phyloP scores from a whole-genome alignment of 73 alveolate species.

The Paramecium sexaurelia region DNA sequence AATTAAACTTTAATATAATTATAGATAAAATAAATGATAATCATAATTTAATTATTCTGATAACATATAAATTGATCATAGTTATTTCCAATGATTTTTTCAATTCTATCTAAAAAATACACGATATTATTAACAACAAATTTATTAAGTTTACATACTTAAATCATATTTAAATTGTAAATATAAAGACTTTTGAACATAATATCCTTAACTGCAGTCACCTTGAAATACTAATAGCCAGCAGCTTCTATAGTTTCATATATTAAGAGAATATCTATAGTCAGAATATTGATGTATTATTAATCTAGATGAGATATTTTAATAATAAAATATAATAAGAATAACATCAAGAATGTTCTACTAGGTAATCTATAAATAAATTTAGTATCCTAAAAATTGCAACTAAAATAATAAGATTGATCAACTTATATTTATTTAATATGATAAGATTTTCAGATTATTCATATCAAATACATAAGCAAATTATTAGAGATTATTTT shows the following conservation, averaged over 20 bases:
- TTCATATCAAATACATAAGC: too few species aligned
- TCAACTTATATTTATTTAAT: constrained; percentile 7
- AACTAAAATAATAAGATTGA: neutral
- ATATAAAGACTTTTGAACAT: neutral
- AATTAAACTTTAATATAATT: too few species aligned
- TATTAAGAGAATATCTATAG: constrained; percentile 10
- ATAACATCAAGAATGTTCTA: constrained; percentile 6
- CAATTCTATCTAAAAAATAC: too few species aligned
- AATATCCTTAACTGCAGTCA: neutral
- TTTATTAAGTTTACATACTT: neutral
- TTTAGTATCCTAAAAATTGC: neutral
- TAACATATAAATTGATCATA: too few species aligned
- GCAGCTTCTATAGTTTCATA: neutral
- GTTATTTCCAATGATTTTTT: too few species aligned
- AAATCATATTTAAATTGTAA: neutral
- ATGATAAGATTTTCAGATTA: neutral
- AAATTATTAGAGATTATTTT: too few species aligned
- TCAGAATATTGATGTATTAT: neutral
- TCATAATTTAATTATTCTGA: too few species aligned
- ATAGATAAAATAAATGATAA: too few species aligned
- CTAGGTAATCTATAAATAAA: neutral
- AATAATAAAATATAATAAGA: neutral
- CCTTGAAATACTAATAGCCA: neutral
- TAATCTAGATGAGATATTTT: neutral
- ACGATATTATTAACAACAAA: neutral